Conservation (phyloP, 495 filamentous ascomycete species). For the Podospora appendiculata region DNA sequence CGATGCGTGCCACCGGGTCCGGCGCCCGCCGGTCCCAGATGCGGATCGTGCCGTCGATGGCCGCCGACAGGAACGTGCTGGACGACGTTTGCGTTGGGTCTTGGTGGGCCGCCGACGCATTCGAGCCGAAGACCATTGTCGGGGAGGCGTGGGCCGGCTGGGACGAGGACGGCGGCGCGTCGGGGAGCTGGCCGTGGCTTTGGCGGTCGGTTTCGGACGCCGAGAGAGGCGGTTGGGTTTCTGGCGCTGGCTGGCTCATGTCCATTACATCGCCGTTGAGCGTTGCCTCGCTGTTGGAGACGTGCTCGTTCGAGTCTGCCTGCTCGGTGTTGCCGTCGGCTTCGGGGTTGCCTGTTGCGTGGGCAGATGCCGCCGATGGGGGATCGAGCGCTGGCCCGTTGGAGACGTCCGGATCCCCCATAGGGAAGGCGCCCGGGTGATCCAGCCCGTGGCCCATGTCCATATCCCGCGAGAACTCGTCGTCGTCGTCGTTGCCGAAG, state of each 20-base stretch:
- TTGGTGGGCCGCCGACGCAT: slow-evolving; percentile 17
- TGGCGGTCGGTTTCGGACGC: slow-evolving; percentile 7
- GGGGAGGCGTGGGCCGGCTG: slow-evolving; percentile 21
- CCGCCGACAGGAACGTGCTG: slow-evolving; percentile 76
- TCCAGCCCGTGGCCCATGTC: slow-evolving; percentile 47
- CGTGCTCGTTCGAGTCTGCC: background rate
- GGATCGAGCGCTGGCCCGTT: background rate
- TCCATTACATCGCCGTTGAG: slow-evolving; percentile 24
- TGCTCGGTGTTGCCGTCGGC: background rate
- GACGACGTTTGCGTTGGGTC: slow-evolving; percentile 45
- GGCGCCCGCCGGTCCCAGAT: slow-evolving; percentile 84
- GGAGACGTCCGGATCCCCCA: slow-evolving; percentile 16
- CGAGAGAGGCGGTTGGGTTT: slow-evolving; percentile 2
- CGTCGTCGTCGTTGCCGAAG: slow-evolving; percentile 67
- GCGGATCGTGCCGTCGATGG: slow-evolving; percentile 79
- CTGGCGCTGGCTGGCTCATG: slow-evolving; percentile 9
- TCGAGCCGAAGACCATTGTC: slow-evolving; percentile 19
- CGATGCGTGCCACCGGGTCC: slow-evolving; percentile 70
- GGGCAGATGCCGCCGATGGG: background rate
- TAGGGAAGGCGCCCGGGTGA: slow-evolving; percentile 37
- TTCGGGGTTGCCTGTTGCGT: background rate
- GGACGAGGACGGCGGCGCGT: slow-evolving; percentile 6
- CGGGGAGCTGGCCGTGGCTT: slow-evolving; percentile 8
- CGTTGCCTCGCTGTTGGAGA: slow-evolving; percentile 9
- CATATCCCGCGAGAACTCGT: slow-evolving; percentile 63